Evolutionary conservation across 805 yeast species (phyloP), one percentile per base, ranked within the genome.

Genomic region (Wickerhamiella sorbophila): DNA sequence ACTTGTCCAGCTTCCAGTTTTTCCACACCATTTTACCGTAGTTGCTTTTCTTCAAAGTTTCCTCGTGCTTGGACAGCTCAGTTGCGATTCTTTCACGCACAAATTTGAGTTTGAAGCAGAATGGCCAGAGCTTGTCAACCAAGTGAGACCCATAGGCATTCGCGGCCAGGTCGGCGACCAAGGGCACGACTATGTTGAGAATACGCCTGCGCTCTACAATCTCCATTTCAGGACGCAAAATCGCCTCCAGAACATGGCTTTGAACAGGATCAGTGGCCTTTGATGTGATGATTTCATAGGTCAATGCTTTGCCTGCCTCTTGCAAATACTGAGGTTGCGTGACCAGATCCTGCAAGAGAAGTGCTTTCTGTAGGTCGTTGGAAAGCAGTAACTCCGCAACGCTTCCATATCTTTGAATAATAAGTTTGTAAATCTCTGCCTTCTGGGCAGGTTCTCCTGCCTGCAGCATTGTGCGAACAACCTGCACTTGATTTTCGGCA

Each of bases 1-100:
- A 88, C 52, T 77, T 62, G 57, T 91, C 97, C 78, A 88, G 71
- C 24, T 72, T 64, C 96, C 96, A 91, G 59, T 88, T 88, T 58
- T 79, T 83, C 97, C 96, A 91, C 1, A 91, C 97, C 52, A 76
- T 70, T 56, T 79, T 74, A 29, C 98, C 98, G 55, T 88, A 91
- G 10, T 67, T 72, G 55, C 94, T 82, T 46, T 78, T 84, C 63
- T 91, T 86, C 35, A 91, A 80, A 46, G 70, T 67, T 31, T 74
- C 79, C 32, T 77, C 71, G 34, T 77, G 71, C 15, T 65, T 69
- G 10, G 48, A 44, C 45, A 88, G 63, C 45, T 77, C 78, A 19
- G 70, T 69, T 0, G 94, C 95, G 46, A 88, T 71, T 50, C 88
- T 71, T 56, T 88, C 97, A 52, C 93, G 81, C 59, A 79, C 84